Base-by-base conservation (phyloP, 345 rosid genomes). In the Dipteronia sinensis region DNA sequence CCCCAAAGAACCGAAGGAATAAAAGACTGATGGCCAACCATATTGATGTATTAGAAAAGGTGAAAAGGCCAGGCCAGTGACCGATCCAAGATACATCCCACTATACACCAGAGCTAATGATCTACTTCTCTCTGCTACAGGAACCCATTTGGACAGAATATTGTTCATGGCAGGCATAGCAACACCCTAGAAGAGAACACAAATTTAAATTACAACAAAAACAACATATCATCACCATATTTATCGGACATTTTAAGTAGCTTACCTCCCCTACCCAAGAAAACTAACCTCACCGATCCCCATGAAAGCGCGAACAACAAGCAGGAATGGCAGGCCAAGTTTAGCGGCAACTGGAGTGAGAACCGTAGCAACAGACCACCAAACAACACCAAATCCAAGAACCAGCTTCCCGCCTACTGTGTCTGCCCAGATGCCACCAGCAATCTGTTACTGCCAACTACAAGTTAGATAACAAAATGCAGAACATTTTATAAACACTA, bases 91-190 rank as follows among this genome's bases (percentile, higher is more conserved):
- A 76, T 93, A 93, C 98, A 95, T 93, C 79, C 98, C 98, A 64
- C 98, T 93, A 79, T 93, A 95, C 38, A 95, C 98, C 74, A 95
- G 84, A 11, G 98, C 98, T 10, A 93, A 86, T 1, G 98, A 93
- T 83, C 98, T 86, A 72, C 98, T 95, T 86, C 98, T 95, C 84
- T 93, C 98, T 66, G 90, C 86, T 67, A 95, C 88, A 47, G 98
- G 97, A 70, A 95, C 94, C 99, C 98, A 95, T 70, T 92, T 95
- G 1, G 99, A 92, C 65, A 95, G 67, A 76, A 95, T 93, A 78
- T 93, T 95, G 75, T 93, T 95, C 99, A 95, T 95, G 63, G 99
- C 99, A 78, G 99, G 98, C 99, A 95, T 91, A 64, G 99, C 98
- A 87, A 95, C 98, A 83, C 99, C 98, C 99, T 95, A 83, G 16